phyloP scores from a whole-genome alignment of 768 basidiomycete species.

The Phallus indusiatus region DNA sequence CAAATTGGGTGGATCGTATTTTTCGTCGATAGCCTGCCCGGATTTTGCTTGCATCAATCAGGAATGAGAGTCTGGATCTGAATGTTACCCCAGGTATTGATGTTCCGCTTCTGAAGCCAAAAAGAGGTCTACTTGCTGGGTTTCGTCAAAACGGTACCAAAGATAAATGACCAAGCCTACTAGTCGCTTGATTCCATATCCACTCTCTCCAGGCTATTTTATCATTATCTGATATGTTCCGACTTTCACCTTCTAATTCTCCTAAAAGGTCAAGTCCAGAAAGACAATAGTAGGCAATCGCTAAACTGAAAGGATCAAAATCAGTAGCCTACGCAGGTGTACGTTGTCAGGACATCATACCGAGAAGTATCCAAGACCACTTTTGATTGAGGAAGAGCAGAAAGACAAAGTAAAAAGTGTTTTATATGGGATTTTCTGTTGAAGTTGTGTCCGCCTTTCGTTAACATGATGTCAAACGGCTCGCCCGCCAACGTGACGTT shows the following conservation, averaged over 20 bases:
- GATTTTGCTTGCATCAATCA: slow-evolving; percentile 8
- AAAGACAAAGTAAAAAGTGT: slow-evolving; percentile 61
- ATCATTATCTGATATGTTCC: slow-evolving; percentile 40
- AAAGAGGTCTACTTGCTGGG: slow-evolving; percentile 10
- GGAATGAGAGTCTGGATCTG: slow-evolving; percentile 13
- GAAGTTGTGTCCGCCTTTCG: not conserved
- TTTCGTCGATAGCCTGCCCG: not conserved
- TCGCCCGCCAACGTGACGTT: not conserved
- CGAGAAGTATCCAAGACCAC: slow-evolving; percentile 64
- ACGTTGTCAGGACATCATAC: slow-evolving; percentile 27
- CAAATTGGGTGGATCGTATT: slow-evolving; percentile 67
- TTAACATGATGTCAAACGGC: not conserved
- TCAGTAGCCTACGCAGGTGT: not conserved
- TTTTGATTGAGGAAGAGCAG: slow-evolving; percentile 60
- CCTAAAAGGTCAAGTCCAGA: slow-evolving; percentile 74
- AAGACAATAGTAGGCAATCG: slow-evolving; percentile 82
- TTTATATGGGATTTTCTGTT: slow-evolving; percentile 34
- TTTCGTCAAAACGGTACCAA: not conserved
- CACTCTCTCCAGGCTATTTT: slow-evolving; percentile 64
- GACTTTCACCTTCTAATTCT: slow-evolving; percentile 23
- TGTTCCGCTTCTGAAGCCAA: slow-evolving; percentile 28
- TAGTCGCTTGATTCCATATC: slow-evolving; percentile 83
- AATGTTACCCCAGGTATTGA: slow-evolving; percentile 37
- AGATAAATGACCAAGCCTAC: slow-evolving; percentile 27
- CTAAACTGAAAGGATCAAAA: slow-evolving; percentile 46